Base-by-base conservation (phyloP, 1,284 basidiomycete genomes). In the Mycosarcoma maydis region DNA sequence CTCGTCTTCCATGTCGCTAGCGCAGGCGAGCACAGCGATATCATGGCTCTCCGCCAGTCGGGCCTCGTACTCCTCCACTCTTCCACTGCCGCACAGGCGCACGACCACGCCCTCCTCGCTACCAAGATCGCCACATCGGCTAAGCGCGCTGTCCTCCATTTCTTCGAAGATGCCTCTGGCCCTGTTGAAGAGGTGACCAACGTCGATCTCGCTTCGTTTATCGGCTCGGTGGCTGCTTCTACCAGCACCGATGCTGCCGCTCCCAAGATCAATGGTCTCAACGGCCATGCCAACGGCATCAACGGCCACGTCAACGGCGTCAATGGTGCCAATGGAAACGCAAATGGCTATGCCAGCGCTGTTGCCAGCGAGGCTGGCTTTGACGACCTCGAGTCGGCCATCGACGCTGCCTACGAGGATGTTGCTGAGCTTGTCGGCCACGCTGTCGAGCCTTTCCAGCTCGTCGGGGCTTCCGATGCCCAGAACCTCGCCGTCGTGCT, bases 71-170 rank as follows among this genome's bases (percentile, higher is more conserved):
- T 89, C 64, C 56, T 92, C 41, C 85, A 90, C 81, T 90, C 89
- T 6, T 84, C 86, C 51, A 86, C 85, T 2, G 82, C 87, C 3
- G 87, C 89, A 77, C 86, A 90, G 71, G 89, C 89, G 3, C 88
- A 90, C 75, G 89, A 90, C 77, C 86, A 90, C 73, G 87, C 88
- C 11, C 82, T 91, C 16, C 84, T 91, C n/a, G 89, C 89, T 22
- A 86, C 88, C 51, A 86, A 87, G 42, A 83, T 92, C 37, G 89
- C 90, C 4, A 84, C 84, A 46, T 83, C 85, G 10, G 85, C 87
- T 68, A 84, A 85, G 52, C 86, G 85, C 46, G 85, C 87, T 2
- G 92, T 95, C 16, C 85, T 95, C 46, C 93, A 97, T 80, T 89
- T 88, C 38, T 94, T 93, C 80, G 87, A 90, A 30, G 71, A 67